Base-by-base conservation (phyloP, 225 moss, liverwort and hornwort species). In the Pleurozium schreberi region DNA sequence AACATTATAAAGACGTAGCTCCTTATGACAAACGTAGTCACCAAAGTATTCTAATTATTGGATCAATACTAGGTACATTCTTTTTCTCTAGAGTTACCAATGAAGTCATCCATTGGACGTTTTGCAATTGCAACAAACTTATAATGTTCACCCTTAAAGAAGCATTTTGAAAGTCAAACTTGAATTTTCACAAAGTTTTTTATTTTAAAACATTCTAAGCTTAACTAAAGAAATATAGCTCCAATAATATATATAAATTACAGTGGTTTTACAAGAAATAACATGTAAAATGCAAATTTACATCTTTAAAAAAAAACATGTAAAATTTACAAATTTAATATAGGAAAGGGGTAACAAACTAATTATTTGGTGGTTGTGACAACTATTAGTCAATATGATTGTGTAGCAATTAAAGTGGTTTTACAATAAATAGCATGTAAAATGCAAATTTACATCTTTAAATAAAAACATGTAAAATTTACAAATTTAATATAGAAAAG, bases 1-100 rank as follows among this genome's bases (percentile, higher is more conserved):
- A 15, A 70, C 5, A 8, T 1, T 42, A 0, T 3, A 69, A 40
- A 14, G 22, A 42, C 0, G 5, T 0, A 0, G 0, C 14, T 23
- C 8, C 14, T 8, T 0, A 14, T 27, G 16, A 42, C 9, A 26
- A 42, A 42, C 14, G 42, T 70, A 42, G 40, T 70, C 42, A 43
- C 16, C 5, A 15, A 70, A 70, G 16, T 26, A 26, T 5, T 70
- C 7, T 9, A 70, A 27, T 70, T 43, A 27, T 42, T 42, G 3
- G 1, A 26, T 5, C 16, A 70, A 70, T 49, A 49, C 11, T 53
- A 18, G 53, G 14, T 53, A 53, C 53, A 18, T 18, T 53, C 18
- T 53, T 53, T 53, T 9, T 53, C 18, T 53, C 53, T 53, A 17
- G 6, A 53, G 14, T 53, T 17, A 53, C 53, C 14, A 18, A 18